Conservation (phyloP, 495 filamentous ascomycete genomes). For the Usnea hakonensis region DNA sequence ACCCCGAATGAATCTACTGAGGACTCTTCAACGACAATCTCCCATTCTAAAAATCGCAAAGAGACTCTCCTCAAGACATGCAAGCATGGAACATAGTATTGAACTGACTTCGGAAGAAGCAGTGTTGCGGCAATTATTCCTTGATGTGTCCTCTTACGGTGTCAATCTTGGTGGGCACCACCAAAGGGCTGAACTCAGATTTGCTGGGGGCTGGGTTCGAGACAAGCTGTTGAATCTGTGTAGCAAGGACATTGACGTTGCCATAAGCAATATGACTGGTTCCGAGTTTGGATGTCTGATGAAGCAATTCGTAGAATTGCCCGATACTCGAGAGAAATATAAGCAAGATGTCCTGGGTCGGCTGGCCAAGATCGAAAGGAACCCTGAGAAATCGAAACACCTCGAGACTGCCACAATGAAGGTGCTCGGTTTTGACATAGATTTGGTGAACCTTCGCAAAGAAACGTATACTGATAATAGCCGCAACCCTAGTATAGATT, state of each 20-base stretch:
- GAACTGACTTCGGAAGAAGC: slow-evolving; percentile 59
- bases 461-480: slow-evolving; percentile 83
- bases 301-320: slow-evolving; percentile 49
- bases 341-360: slow-evolving; percentile 43
- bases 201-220: slow-evolving; percentile 97
- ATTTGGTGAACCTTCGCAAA: slow-evolving; percentile 89
- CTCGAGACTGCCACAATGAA: slow-evolving; percentile 84
- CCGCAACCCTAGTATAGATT: slow-evolving; percentile 86
- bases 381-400: slow-evolving; percentile 97
- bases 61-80: not conserved
- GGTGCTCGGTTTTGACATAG: slow-evolving; percentile 81
- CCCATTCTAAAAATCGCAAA: not conserved
- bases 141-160: slow-evolving; percentile 67
- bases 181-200: slow-evolving; percentile 52
- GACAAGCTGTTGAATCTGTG: slow-evolving; percentile 80
- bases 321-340: slow-evolving; percentile 38
- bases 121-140: slow-evolving; percentile 59
- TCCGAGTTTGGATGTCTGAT: slow-evolving; percentile 65
- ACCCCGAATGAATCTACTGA: not conserved
- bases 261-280: slow-evolving; percentile 92
- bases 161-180: slow-evolving; percentile 39
- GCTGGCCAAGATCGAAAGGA: slow-evolving; percentile 72
- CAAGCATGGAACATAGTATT: slow-evolving; percentile 31
- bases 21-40: not conserved
- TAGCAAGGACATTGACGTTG: slow-evolving; percentile 90